Evolutionary conservation across 805 yeast species (phyloP), one percentile per base, ranked within the genome.

Genomic region (Sporopachydermia quercuum): DNA sequence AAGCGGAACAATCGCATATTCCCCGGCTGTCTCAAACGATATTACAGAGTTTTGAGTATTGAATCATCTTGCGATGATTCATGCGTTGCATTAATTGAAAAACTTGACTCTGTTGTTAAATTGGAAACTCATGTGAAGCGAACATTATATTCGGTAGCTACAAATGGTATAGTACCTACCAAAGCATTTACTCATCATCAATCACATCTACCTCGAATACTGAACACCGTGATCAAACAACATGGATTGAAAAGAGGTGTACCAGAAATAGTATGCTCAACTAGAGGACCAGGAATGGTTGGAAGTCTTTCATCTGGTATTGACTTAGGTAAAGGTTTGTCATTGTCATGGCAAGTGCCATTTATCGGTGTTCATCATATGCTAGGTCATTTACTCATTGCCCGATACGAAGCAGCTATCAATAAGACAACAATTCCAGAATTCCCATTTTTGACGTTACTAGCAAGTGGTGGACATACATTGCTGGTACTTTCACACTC

Each of bases 11-110:
- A n/a, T n/a, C n/a, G n/a, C n/a, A n/a, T n/a, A n/a, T n/a, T n/a
- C n/a, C n/a, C n/a, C n/a, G n/a, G n/a, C n/a, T n/a, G n/a, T n/a
- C n/a, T n/a, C n/a, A n/a, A n/a, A n/a, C n/a, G 74, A 37, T 16
- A 43, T 3, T 84, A 82, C 54, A 66, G 65, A 35, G 91, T 87
- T 0, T 60, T 91, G 16, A 91, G 96, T 0, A 74, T 91, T 11
- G 98, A 91, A 53, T 74, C 94, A 0, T 84, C 96, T 0, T 91
- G 98, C 54, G 98, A 91, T 57, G 98, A 91, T 56, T 72, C 96
- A 0, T 86, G 96, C 48, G 89, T 86, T 2, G 82, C 95, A 0
- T 60, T 89, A 4, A 53, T 87, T 2, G 77, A 78, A 34, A 62
- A 86, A 39, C 43, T 38, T 4, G 47, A 53, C 1, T 47, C 54